These are phyloP conservation scores for Colletotrichum plurivorum DNA, from an alignment of 2,329 filamentous ascomycete species.

Conservation along the genomic window DNA sequence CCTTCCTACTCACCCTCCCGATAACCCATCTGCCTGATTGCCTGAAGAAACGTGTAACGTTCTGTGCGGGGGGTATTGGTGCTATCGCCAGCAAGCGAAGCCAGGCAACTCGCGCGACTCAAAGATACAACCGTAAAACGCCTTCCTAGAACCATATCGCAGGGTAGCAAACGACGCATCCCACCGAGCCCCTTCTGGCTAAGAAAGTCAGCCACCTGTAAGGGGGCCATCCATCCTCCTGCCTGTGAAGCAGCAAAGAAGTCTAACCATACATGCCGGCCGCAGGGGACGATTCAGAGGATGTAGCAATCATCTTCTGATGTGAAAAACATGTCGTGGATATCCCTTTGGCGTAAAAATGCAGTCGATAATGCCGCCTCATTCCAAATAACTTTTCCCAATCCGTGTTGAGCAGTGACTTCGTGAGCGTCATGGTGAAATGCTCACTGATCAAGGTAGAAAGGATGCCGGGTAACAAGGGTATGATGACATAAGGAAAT, in stretches of 20 bases:
- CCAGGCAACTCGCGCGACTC: slow-evolving; percentile 54
- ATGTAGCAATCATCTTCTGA: slow-evolving; percentile 22
- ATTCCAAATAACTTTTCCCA: slow-evolving; percentile 42
- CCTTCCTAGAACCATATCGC: slow-evolving; percentile 49
- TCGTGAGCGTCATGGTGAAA: slow-evolving; percentile 33
- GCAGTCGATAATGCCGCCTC: slow-evolving; percentile 41
- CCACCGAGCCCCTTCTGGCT: slow-evolving; percentile 31
- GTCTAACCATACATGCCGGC: slow-evolving; percentile 39
- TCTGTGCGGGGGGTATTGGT: slow-evolving; percentile 56
- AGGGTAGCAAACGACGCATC: slow-evolving; percentile 39
- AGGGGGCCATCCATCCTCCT: slow-evolving; percentile 59
- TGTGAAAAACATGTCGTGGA: slow-evolving; percentile 36
- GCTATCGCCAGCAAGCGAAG: slow-evolving; percentile 40
- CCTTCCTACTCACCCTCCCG: slow-evolving; percentile 32
- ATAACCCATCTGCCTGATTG: slow-evolving; percentile 44
- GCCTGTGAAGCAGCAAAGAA: slow-evolving; percentile 46
- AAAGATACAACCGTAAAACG: slow-evolving; percentile 57
- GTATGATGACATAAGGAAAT: slow-evolving; percentile 43
- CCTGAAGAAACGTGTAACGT: slow-evolving; percentile 52
- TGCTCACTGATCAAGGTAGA: slow-evolving; percentile 34
- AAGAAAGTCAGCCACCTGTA: slow-evolving; percentile 46
- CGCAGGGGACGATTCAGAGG: slow-evolving; percentile 12
- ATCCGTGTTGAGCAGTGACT: slow-evolving; percentile 41
- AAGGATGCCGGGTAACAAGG: slow-evolving; percentile 41
- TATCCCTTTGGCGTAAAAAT: slow-evolving; percentile 39